phyloP scores from a whole-genome alignment of 768 basidiomycete genomes.

The Russula vinacea region DNA sequence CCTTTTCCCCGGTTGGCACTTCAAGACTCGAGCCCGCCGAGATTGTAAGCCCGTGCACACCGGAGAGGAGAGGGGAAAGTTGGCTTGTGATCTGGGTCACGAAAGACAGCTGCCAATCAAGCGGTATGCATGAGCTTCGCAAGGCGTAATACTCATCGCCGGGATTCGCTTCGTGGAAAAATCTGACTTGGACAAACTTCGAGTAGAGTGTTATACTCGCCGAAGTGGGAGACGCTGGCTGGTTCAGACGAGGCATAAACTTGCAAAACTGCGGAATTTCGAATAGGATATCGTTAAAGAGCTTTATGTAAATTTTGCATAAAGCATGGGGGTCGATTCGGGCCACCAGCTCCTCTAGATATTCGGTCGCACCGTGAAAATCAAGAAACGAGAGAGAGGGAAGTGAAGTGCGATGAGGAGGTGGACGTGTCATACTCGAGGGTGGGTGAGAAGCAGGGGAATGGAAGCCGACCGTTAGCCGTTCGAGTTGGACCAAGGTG shows the following conservation, averaged over 20 bases:
- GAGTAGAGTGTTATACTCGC: not conserved
- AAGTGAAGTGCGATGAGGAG: not conserved
- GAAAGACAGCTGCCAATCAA: conserved; percentile 10
- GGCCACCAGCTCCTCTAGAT: conserved; percentile 1
- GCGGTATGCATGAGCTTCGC: too few relatives aligned
- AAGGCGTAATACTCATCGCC: too few relatives aligned
- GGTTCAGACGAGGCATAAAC: not conserved
- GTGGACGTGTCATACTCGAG: too few relatives aligned
- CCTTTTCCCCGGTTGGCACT: not conserved
- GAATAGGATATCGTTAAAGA: conserved; percentile 4
- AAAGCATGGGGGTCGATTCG: not conserved
- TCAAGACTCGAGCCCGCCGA: too few relatives aligned
- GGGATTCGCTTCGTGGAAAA: too few relatives aligned
- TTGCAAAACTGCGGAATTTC: conserved; percentile 1
- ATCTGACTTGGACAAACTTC: too few relatives aligned
- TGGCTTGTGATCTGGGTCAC: conserved; percentile 7
- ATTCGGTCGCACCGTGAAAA: conserved; percentile 9
- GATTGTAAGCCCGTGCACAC: too few relatives aligned
- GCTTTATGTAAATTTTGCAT: not conserved
- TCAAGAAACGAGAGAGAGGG: not conserved
- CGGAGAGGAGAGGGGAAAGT: conserved; percentile 4
- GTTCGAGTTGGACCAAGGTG: too few relatives aligned
- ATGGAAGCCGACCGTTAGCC: not conserved
- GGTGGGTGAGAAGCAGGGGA: not conserved
- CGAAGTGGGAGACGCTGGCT: not conserved